These are phyloP conservation scores for Fusarium sp. DNA, from an alignment of 2,329 filamentous ascomycete species.

Conservation along the genomic window DNA sequence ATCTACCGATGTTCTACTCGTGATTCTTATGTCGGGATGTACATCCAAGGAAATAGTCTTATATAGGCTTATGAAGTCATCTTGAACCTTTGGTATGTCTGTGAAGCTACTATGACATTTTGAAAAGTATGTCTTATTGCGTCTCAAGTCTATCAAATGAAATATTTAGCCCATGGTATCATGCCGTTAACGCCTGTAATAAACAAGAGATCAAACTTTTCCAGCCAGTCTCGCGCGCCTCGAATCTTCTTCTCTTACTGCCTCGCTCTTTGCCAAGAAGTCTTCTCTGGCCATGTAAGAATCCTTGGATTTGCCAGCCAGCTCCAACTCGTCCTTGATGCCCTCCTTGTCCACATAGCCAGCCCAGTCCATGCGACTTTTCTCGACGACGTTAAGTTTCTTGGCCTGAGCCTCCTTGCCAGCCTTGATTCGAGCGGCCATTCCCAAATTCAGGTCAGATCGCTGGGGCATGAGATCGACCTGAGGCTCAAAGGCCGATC, in stretches of 20 bases:
- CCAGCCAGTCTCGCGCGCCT: conserved; percentile 64
- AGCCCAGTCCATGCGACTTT: conserved; percentile 80
- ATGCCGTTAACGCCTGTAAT: conserved; percentile 41
- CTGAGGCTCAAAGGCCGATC: conserved; percentile 72
- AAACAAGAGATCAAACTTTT: conserved; percentile 37
- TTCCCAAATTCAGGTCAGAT: conserved; percentile 69
- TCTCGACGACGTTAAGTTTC: conserved; percentile 78
- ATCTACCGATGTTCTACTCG: not conserved
- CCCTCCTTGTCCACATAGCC: conserved; percentile 78
- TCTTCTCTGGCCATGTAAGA: conserved; percentile 73
- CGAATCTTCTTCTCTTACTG: conserved; percentile 70
- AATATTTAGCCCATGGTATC: conserved; percentile 45
- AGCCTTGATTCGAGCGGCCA: conserved; percentile 62
- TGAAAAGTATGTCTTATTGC: not conserved
- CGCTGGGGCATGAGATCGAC: conserved; percentile 59
- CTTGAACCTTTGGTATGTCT: not conserved
- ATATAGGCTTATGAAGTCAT: not conserved
- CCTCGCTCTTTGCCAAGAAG: conserved; percentile 74
- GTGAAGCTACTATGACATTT: not conserved
- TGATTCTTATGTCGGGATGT: not conserved
- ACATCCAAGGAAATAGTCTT: too few relatives aligned
- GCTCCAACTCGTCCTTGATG: conserved; percentile 75
- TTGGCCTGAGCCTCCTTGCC: conserved; percentile 65
- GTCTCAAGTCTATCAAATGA: not conserved
- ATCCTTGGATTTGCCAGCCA: conserved; percentile 73